Base-by-base conservation (phyloP, 306 rosid genomes). In the Canavalia ensiformis region DNA sequence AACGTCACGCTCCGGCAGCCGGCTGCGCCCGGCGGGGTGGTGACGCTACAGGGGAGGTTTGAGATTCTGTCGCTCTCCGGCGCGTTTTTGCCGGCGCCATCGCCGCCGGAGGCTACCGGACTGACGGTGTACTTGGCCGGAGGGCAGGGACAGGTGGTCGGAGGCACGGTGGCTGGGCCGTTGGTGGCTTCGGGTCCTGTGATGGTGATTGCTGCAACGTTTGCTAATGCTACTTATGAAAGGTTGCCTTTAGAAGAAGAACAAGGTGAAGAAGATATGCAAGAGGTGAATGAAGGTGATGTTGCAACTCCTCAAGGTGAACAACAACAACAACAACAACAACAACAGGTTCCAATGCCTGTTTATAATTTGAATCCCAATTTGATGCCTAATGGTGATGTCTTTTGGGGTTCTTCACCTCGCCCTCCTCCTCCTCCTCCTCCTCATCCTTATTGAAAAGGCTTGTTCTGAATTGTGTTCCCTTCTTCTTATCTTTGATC, bases 11-110 rank as follows among this genome's bases (percentile, higher is more conserved):
- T 95, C 51, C 87, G 92, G 35, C 97, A 90, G 37, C 90, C 90
- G 0, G 85, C 93, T 0, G 94, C 92, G 0, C 93, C 97, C 0
- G 85, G 90, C 1, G 94, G 96, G 3, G 77, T 89, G 0, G n/a
- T 93, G 8, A 75, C 86, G 0, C 91, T 95, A 5, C 87, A 80
- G 5, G 98, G 97, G 8, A 86, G 97, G 55, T 95, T 89, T 58
- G 91, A 93, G 86, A 90, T 95, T 9, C 60, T 92, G 59, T 91
- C 99, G 0, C 82, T 95, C 3, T 88, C 91, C 0, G 99, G 99
- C 0, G 93, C 98, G 0, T 90, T 93, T 47, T 69, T 93, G 25
- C 99, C 99, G 0, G 71, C 93, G 4, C 99, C 99, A 0, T 89
- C 94, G 2, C 99, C 98, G 0, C 94, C 91, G 0, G 93, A 91